Conservation (phyloP, 768 basidiomycete genomes). For the Kwoniella botswanensis region DNA sequence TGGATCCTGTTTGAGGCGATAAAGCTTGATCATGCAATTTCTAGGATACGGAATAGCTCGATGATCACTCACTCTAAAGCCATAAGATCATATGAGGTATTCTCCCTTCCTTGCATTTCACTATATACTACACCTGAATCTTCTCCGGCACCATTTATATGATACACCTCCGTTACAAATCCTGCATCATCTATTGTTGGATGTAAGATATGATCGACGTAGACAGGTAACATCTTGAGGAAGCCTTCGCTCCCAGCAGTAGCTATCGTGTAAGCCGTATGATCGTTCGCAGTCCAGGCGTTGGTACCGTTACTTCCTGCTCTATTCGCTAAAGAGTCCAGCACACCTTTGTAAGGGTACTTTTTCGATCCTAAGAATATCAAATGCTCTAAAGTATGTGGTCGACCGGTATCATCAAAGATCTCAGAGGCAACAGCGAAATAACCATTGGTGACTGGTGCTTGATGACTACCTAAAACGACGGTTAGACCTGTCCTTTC, state of each 20-base stretch:
- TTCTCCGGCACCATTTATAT: constrained; percentile 86
- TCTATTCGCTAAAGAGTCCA: constrained; percentile 92
- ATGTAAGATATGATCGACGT: constrained; percentile 94
- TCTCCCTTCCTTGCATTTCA: constrained; percentile 69
- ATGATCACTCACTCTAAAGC: constrained; percentile 68
- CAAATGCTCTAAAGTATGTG: constrained; percentile 93
- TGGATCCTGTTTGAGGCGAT: constrained; percentile 66
- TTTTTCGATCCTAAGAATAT: constrained; percentile 95
- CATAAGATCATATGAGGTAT: constrained; percentile 89
- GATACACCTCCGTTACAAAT: constrained; percentile 81
- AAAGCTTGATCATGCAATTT: neutral
- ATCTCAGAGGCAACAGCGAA: constrained; percentile 91
- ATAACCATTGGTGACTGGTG: constrained; percentile 73
- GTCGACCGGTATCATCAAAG: constrained; percentile 92
- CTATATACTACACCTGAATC: constrained; percentile 92
- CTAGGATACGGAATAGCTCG: neutral
- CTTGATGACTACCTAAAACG: constrained; percentile 85
- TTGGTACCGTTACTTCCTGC: constrained; percentile 67
- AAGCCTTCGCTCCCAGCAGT: constrained; percentile 92
- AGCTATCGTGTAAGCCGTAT: constrained; percentile 89
- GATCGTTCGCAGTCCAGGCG: constrained; percentile 86
- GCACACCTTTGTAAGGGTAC: constrained; percentile 93
- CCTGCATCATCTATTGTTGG: constrained; percentile 90
- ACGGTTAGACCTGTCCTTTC: constrained; percentile 83
- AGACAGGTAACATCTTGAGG: constrained; percentile 66